A percentile compares a stretch with the other conserved stretches of the same genome.
Conservation (phyloP, 306 rosid species). For the barrel medic (Medicago truncatula) region DNA sequence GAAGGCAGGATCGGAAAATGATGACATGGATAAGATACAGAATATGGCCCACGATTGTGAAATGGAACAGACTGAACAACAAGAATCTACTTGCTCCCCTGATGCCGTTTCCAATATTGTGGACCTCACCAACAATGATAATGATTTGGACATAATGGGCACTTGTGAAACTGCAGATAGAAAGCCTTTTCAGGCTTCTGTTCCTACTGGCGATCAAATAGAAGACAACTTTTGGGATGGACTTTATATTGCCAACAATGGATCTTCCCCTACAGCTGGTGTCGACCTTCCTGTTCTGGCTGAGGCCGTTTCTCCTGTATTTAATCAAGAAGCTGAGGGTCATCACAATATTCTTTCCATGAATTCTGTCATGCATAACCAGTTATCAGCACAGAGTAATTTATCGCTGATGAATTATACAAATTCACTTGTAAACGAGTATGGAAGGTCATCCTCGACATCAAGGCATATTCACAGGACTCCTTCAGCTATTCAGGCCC, state of each 20-base stretch:
- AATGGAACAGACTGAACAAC: constrained; percentile 51
- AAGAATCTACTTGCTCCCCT: constrained; percentile 43
- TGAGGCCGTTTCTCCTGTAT: constrained; percentile 48
- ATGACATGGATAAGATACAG: constrained; percentile 47
- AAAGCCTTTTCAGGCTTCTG: constrained; percentile 54
- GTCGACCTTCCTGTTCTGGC: constrained; percentile 46
- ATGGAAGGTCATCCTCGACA: constrained; percentile 13
- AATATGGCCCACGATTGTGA: constrained; percentile 40
- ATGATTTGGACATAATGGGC: neutral
- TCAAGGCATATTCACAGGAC: constrained; percentile 52
- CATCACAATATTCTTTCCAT: constrained; percentile 35
- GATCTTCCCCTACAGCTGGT: constrained; percentile 39
- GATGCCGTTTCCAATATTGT: constrained; percentile 17
- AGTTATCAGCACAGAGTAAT: constrained; percentile 41
- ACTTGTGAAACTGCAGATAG: constrained; percentile 55
- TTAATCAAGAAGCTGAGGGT: constrained; percentile 57
- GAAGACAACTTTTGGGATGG: constrained; percentile 58
- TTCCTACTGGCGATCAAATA: constrained; percentile 38
- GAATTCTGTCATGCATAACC: constrained; percentile 42
- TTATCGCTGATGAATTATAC: too few relatives aligned
- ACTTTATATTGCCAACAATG: too few relatives aligned
- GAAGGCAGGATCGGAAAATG: constrained; percentile 68
- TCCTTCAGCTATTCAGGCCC: constrained; percentile 80
- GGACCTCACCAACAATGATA: too few relatives aligned
- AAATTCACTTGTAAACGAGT: too few relatives aligned